Evolutionary conservation across 208 protist species (phyloP).

Genomic region (Herpetomonas tarakana): DNA sequence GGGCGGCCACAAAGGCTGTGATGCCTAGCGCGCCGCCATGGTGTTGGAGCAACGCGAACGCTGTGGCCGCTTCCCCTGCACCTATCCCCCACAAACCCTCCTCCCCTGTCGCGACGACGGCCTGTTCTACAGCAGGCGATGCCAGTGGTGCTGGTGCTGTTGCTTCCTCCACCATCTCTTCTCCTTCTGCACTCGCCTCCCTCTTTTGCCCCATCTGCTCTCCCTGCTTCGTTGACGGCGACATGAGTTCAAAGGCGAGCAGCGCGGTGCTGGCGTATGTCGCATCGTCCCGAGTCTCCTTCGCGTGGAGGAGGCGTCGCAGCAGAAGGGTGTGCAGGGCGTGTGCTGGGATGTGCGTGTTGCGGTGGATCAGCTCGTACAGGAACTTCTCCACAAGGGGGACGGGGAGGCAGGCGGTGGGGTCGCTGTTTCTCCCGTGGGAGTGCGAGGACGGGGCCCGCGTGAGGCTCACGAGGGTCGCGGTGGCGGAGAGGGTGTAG

Average conservation of each 20-base stretch:
- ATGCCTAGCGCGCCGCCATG: slow-evolving; percentile 40
- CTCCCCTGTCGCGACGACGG: not conserved
- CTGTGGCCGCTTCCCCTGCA: slow-evolving; percentile 14
- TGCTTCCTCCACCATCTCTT: not conserved
- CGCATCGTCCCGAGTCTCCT: slow-evolving; percentile 27
- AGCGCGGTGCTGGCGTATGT: slow-evolving; percentile 24
- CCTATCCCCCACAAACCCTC: slow-evolving; percentile 11
- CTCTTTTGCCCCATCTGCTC: not conserved
- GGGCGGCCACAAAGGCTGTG: slow-evolving; percentile 61
- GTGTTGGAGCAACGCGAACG: slow-evolving; percentile 48
- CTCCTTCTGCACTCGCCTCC: not conserved
- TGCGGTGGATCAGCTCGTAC: slow-evolving; percentile 39
- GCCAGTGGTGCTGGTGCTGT: not conserved
- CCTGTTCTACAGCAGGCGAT: not conserved
- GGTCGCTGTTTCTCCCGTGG: not conserved
- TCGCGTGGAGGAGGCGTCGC: slow-evolving; percentile 35
- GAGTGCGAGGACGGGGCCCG: not conserved
- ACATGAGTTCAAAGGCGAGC: slow-evolving; percentile 25
- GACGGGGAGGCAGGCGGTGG: slow-evolving; percentile 7
- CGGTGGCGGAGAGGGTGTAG: slow-evolving; percentile 41
- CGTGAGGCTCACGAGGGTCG: slow-evolving; percentile 16
- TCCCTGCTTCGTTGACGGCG: slow-evolving; percentile 1
- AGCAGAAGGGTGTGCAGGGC: slow-evolving; percentile 52
- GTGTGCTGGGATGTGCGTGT: slow-evolving; percentile 59
- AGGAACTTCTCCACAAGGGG: slow-evolving; percentile 18